These are phyloP conservation scores for Heliocybe sulcata DNA, from an alignment of 1,284 basidiomycete species.

Conservation along the genomic window DNA sequence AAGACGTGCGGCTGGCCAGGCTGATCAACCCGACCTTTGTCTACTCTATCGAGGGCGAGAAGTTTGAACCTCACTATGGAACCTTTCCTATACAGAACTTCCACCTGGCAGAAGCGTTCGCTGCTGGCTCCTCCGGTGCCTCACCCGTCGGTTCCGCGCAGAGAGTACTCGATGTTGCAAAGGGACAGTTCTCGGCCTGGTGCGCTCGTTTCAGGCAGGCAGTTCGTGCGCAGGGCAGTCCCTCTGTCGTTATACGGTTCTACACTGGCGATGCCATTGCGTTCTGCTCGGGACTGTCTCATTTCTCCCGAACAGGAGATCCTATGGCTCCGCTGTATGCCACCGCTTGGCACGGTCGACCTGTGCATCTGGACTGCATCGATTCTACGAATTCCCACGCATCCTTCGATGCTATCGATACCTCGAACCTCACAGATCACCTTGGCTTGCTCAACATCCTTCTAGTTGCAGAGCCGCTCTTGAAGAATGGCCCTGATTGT, in stretches of 20 bases:
- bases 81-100: conserved; percentile 38
- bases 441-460: conserved; percentile 45
- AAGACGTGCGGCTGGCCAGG: conserved; percentile 18
- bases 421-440: conserved; percentile 45
- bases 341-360: neutral
- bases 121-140: neutral
- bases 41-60: conserved; percentile 32
- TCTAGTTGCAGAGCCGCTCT: conserved; percentile 27
- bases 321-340: neutral
- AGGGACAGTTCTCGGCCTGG: conserved; percentile 28
- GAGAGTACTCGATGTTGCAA: conserved; percentile 15
- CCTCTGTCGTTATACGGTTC: conserved; percentile 22
- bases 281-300: conserved; percentile 23
- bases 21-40: conserved; percentile 41
- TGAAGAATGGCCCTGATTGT: conserved; percentile 18
- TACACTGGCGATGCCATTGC: conserved; percentile 28
- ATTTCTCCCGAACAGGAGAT: neutral
- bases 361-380: conserved; percentile 17
- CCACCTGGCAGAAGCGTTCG: conserved; percentile 34
- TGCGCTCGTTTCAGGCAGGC: conserved; percentile 22
- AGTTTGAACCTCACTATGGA: conserved; percentile 37
- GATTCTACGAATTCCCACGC: conserved; percentile 24
- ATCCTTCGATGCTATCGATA: conserved; percentile 45
- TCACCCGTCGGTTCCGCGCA: neutral
- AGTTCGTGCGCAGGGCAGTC: conserved; percentile 1